Conservation (phyloP, 805 yeast species). For the Kodamaea leandrae region DNA sequence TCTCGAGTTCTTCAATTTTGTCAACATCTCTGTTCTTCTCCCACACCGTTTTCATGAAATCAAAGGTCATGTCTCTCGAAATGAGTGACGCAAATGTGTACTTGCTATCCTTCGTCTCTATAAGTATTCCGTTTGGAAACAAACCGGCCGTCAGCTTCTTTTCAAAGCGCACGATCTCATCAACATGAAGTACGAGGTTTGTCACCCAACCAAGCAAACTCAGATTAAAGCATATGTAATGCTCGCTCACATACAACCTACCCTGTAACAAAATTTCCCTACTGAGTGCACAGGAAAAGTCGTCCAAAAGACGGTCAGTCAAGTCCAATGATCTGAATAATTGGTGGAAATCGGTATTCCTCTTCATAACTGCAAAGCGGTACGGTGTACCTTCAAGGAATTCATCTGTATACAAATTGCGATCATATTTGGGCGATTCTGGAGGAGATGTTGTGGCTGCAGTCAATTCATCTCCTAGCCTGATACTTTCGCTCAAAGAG, state of each 20-base stretch:
- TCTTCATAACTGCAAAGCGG: constrained; percentile 60
- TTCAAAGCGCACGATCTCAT: constrained; percentile 61
- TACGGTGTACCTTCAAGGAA: constrained; percentile 55
- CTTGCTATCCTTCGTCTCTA: constrained; percentile 60
- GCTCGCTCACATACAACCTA: constrained; percentile 54
- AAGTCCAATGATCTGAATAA: constrained; percentile 51
- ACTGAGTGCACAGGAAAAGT: constrained; percentile 63
- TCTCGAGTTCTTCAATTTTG: neutral
- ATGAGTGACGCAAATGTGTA: constrained; percentile 65
- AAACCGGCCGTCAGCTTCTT: constrained; percentile 64
- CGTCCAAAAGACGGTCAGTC: constrained; percentile 55
- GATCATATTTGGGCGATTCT: constrained; percentile 27
- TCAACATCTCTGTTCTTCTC: constrained; percentile 20
- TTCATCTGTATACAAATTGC: constrained; percentile 55
- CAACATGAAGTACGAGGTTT: constrained; percentile 52
- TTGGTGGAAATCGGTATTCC: constrained; percentile 60
- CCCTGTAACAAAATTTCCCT: constrained; percentile 70
- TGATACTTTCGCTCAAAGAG: constrained; percentile 29
- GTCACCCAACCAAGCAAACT: constrained; percentile 69
- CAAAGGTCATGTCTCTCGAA: constrained; percentile 54
- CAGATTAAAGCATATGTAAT: constrained; percentile 59
- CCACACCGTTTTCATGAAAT: constrained; percentile 61
- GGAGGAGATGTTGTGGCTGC: constrained; percentile 5
- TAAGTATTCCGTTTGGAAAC: constrained; percentile 66
- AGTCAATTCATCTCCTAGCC: neutral